Base-by-base conservation (phyloP, 768 basidiomycete species). In the Boletus fagicola region DNA sequence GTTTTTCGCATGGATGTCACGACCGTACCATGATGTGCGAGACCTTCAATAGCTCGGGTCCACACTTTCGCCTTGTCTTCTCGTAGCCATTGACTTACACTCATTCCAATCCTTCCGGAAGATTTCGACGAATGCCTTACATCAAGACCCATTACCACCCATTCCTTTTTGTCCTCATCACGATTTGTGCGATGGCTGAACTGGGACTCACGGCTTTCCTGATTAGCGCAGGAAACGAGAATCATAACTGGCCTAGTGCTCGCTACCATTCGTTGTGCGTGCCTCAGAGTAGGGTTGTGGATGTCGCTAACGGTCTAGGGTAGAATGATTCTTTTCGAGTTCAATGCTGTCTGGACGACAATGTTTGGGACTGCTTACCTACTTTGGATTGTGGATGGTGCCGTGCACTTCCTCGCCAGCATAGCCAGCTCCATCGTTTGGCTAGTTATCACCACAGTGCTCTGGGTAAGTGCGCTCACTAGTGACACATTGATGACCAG, bases 391-490 rank as follows among this genome's bases (percentile, higher is more conserved):
- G 72, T 87, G 39, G 83, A 84, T 52, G 85, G 86, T 48, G 81
- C 80, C 5, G 78, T 81, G 46, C 85, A 86, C 68, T 69, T 88
- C 43, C 77, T 92, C 22, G 89, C 88, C n/a, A 86, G 83, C 68
- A 76, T 92, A 43, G 87, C 90, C 24, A 88, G 87, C 61, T 92
- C 90, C 18, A 80, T 90, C 20, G 68, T 86, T 53, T 92, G 90
- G 90, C 75, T 92, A 31, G 68, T 83, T 28, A 66, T 85, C 38
- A 88, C 89, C 3, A 75, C 80, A 7, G 68, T 80, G 7, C 67
- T 91, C 64, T 92, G 90, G 90, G 90, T 85, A 60, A 58, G 81
- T 72, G 30, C 26, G 35, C 44, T 20, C 49, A 15, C 49, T 10
- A 20, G 46, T 39, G 33, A 40, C 33, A 33, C 20, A 11, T 26